Conservation (phyloP, 169 alveolate species). For the Eimeria praecox region DNA sequence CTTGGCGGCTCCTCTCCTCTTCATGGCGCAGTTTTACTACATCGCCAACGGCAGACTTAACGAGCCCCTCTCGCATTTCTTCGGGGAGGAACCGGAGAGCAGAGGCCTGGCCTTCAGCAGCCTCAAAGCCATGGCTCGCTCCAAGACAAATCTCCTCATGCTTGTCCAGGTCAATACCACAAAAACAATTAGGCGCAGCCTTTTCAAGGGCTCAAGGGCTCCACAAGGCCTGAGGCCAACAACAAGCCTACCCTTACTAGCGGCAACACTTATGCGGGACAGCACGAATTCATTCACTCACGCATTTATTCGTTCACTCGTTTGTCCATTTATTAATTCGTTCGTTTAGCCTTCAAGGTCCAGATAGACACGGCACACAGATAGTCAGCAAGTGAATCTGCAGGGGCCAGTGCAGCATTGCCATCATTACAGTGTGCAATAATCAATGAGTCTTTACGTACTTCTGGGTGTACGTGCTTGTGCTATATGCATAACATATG, state of each 20-base stretch:
- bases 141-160: constrained; percentile 75
- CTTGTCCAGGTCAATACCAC: constrained; percentile 47
- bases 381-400: no score
- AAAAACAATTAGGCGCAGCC: no score
- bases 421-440: background rate
- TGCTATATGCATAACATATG: background rate
- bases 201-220: no score
- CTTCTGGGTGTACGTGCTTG: no score
- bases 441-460: background rate
- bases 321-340: no score
- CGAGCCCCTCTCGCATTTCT: background rate
- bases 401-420: background rate
- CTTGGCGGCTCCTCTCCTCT: constrained; percentile 66
- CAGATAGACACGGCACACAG: no score
- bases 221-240: background rate
- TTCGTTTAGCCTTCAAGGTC: no score
- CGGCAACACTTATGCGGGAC: background rate
- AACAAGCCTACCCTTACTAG: no score
- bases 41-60: constrained; percentile 30
- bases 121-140: constrained; percentile 50
- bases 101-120: background rate
- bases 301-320: background rate
- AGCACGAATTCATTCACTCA: background rate
- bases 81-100: background rate
- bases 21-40: constrained; percentile 71